These are phyloP conservation scores for Talaromyces verruculosus DNA, from an alignment of 2,329 filamentous ascomycete genomes.

Conservation along the genomic window DNA sequence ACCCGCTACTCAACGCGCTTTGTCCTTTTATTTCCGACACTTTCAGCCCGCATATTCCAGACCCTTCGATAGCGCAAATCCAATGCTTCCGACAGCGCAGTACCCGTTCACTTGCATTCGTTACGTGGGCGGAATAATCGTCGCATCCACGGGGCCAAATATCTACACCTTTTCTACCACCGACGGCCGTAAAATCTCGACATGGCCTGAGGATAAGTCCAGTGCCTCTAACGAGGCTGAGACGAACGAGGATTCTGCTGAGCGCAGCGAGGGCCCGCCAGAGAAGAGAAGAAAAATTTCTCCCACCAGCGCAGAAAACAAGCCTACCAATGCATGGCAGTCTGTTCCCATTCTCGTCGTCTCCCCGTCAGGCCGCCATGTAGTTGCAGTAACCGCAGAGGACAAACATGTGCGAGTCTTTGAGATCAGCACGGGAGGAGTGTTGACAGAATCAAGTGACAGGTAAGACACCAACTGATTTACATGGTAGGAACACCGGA, in stretches of 20 bases:
- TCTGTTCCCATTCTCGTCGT: constrained; percentile 68
- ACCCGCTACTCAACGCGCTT: background rate
- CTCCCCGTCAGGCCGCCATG: constrained; percentile 64
- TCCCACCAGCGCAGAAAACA: constrained; percentile 26
- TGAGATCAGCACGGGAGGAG: constrained; percentile 61
- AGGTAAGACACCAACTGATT: constrained; percentile 54
- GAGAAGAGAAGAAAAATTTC: constrained; percentile 48
- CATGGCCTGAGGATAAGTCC: constrained; percentile 54
- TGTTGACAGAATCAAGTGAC: constrained; percentile 66
- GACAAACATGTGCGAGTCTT: constrained; percentile 91
- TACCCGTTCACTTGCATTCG: constrained; percentile 66
- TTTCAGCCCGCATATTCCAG: background rate
- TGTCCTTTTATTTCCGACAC: background rate
- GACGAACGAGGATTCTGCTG: background rate
- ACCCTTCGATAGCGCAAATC: background rate
- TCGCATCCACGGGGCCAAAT: constrained; percentile 71
- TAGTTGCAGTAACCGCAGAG: constrained; percentile 80
- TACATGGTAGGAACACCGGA: background rate
- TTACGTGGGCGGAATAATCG: constrained; percentile 52
- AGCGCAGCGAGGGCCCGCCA: constrained; percentile 37
- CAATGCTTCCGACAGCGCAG: constrained; percentile 37
- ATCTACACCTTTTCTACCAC: constrained; percentile 66
- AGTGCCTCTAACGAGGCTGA: background rate
- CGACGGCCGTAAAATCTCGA: constrained; percentile 59
- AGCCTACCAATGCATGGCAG: constrained; percentile 43